Base-by-base conservation (phyloP, 1,284 basidiomycete species). In the Malassezia nana region DNA sequence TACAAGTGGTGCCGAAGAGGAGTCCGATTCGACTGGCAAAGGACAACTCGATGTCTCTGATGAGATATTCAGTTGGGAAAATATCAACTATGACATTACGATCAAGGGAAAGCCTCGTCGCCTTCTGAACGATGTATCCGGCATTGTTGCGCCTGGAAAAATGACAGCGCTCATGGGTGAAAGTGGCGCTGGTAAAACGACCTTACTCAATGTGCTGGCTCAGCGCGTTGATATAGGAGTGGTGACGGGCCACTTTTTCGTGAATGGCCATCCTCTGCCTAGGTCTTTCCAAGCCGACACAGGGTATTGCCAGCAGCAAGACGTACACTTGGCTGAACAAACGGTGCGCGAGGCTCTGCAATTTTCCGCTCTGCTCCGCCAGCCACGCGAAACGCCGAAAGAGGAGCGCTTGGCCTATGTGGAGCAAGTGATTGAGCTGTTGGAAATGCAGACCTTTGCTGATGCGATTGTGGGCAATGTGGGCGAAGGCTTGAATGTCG, bases 41-140 rank as follows among this genome's bases (percentile, higher is more conserved):
- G 56, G 50, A 15, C 55, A 55, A 49, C 52, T 70, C 32, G 54
- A 62, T n/a, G 54, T 57, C 3, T 59, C 59, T 15, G 51, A 55
- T 12, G 61, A 63, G 20, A 43, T 63, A 8, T 69, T 69, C 39
- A 58, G 57, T 26, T 70, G 64, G 64, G 41, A 46, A 24, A 26
- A 70, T 35, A 49, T 70, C 40, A 62, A 60, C 51, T 70, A 62
- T 45, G 59, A 62, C 20, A 60, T 70, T 10, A 22, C 50, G 18
- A 57, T 70, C 52, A 65, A 68, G 46, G 66, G 63, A 32, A 46
- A 58, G 8, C 48, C 52, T 6, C 64, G 67, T 8, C 58, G 60
- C 5, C 60, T 70, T 20, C 55, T 70, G 16, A 54, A 63, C 41
- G 46, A 67, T 5, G 87, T 83, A 2, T 59, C 52, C 6, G 67